Evolutionary conservation across 768 basidiomycete genomes (phyloP).

Genomic region (Auriscalpium vulgare): DNA sequence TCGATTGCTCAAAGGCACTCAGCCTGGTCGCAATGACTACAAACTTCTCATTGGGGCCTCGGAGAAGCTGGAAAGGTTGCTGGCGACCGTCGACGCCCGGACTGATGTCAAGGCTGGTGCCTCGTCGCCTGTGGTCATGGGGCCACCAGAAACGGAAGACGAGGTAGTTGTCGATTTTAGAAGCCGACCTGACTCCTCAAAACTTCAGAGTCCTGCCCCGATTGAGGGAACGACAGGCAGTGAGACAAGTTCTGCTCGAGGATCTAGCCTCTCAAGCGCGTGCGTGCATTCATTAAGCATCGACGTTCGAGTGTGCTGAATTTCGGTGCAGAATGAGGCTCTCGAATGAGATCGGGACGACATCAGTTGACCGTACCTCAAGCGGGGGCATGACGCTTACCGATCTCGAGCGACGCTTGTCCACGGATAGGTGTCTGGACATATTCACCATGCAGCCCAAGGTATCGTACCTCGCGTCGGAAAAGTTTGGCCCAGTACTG

Average conservation of each 20-base stretch:
- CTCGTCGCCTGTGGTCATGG: conserved; percentile 12
- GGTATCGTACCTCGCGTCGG: conserved; percentile 34
- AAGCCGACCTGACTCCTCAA: not conserved
- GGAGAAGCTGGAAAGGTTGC: conserved; percentile 69
- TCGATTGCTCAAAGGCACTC: conserved; percentile 77
- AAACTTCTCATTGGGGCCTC: conserved; percentile 70
- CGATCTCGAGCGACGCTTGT: conserved; percentile 76
- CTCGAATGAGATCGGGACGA: conserved; percentile 52
- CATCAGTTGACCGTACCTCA: conserved; percentile 45
- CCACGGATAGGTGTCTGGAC: conserved; percentile 75
- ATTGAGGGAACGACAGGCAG: conserved; percentile 31
- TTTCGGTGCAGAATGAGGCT: conserved; percentile 38
- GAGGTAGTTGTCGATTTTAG: conserved; percentile 53
- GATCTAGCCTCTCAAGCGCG: conserved; percentile 46
- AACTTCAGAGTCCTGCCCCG: conserved; percentile 9
- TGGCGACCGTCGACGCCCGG: conserved; percentile 58
- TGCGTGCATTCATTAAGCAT: conserved; percentile 25
- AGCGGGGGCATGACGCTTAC: conserved; percentile 46
- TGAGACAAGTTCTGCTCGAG: conserved; percentile 43
- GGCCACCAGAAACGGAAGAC: conserved; percentile 35
- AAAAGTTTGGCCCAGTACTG: not conserved
- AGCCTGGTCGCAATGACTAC: conserved; percentile 82
- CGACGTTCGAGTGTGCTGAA: conserved; percentile 2
- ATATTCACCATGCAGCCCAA: conserved; percentile 94
- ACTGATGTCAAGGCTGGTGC: conserved; percentile 44